A percentile compares a stretch with the other conserved stretches of the same genome.
Conservation (phyloP, 1,284 basidiomycete genomes). For the Malassezia restricta region DNA sequence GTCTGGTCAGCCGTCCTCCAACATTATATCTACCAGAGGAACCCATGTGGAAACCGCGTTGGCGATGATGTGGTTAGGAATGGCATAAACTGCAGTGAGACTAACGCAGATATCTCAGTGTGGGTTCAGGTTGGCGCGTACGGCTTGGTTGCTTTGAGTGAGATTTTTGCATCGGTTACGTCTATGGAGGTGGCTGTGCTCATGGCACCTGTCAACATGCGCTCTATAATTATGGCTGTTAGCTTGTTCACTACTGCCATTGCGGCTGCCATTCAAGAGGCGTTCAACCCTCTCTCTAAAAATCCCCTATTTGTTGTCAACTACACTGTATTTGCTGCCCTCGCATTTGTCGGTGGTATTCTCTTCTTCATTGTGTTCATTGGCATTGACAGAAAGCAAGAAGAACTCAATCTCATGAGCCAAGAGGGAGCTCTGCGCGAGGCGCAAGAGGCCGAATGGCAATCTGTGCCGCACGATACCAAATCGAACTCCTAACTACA, state of each 20-base stretch:
- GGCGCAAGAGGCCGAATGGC: too few relatives aligned
- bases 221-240: slow-evolving; percentile 45
- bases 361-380: slow-evolving; percentile 52
- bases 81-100: slow-evolving; percentile 15
- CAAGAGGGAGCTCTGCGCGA: background rate
- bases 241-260: slow-evolving; percentile 61
- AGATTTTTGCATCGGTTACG: slow-evolving; percentile 73
- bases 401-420: slow-evolving; percentile 9
- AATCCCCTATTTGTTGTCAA: slow-evolving; percentile 53
- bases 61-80: slow-evolving; percentile 38
- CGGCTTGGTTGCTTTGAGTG: slow-evolving; percentile 49
- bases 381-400: slow-evolving; percentile 7
- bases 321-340: slow-evolving; percentile 51
- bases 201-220: slow-evolving; percentile 50
- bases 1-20: slow-evolving; percentile 56
- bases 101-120: slow-evolving; percentile 25
- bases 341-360: slow-evolving; percentile 50
- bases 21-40: slow-evolving; percentile 50
- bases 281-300: slow-evolving; percentile 52
- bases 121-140: slow-evolving; percentile 49
- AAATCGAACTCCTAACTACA: too few relatives aligned
- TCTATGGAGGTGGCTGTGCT: slow-evolving; percentile 72
- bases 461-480: too few relatives aligned
- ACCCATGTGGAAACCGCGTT: slow-evolving; percentile 51
- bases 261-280: slow-evolving; percentile 50